phyloP scores from a whole-genome alignment of 495 filamentous ascomycete species.

The Jackrogersella minutella region DNA sequence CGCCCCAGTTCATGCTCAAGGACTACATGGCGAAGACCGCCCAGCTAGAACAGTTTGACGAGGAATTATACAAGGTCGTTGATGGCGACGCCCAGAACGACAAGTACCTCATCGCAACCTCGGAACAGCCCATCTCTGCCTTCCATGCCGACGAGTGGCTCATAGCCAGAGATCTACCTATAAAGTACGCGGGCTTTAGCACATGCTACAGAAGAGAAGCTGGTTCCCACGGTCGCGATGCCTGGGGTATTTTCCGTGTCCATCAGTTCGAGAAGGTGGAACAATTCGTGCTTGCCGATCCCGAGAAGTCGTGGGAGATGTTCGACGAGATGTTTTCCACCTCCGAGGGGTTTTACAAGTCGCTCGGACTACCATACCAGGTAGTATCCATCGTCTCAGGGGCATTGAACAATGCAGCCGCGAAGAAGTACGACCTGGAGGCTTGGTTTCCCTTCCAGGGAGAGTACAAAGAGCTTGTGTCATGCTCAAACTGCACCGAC shows the following conservation, averaged over 20 bases:
- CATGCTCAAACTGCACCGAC: constrained; percentile 94
- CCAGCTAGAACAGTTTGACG: constrained; percentile 96
- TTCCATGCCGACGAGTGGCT: constrained; percentile 96
- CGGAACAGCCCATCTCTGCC: constrained; percentile 92
- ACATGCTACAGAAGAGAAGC: constrained; percentile 97
- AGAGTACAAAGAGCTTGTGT: constrained; percentile 97
- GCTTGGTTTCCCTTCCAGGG: constrained; percentile 97
- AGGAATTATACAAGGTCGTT: constrained; percentile 96
- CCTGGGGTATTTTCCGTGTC: constrained; percentile 97
- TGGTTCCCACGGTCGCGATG: constrained; percentile 89
- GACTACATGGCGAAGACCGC: constrained; percentile 99
- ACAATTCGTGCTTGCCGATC: constrained; percentile 93
- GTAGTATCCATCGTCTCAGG: constrained; percentile 94
- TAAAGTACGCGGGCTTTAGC: constrained; percentile 85
- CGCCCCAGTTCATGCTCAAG: constrained; percentile 94
- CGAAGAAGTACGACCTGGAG: constrained; percentile 96
- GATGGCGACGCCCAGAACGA: constrained; percentile 85
- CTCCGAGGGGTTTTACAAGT: constrained; percentile 94
- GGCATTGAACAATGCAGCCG: constrained; percentile 89
- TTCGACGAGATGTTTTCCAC: constrained; percentile 92
- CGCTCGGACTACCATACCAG: constrained; percentile 85
- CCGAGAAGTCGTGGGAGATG: constrained; percentile 91
- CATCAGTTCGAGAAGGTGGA: constrained; percentile 99
- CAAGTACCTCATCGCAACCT: constrained; percentile 98
- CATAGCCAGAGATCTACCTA: constrained; percentile 75